Evolutionary conservation across 169 alveolate genomes (phyloP).

Genomic region (Plasmodium chabaudi): DNA sequence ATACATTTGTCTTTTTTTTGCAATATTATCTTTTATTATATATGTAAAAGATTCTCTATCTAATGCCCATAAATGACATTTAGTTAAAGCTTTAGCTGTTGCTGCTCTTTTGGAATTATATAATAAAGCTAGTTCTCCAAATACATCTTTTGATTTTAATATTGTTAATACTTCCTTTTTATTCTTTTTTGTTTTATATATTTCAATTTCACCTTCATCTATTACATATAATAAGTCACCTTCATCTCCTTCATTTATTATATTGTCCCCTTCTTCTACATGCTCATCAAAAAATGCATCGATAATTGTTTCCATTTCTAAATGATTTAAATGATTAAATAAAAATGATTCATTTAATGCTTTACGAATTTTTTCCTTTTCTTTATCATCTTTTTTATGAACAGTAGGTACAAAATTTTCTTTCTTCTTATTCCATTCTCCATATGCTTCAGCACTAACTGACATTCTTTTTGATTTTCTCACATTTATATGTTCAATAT

Average conservation of each 20-base stretch:
- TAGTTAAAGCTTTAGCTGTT: conserved; percentile 92
- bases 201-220: conserved; percentile 93
- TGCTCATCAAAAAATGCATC: conserved; percentile 93
- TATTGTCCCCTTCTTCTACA: conserved; percentile 82
- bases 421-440: conserved; percentile 92
- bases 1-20: conserved; percentile 93
- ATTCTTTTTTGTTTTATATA: conserved; percentile 88
- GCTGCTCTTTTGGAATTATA: conserved; percentile 98
- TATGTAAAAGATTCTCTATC: conserved; percentile 96
- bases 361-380: conserved; percentile 83
- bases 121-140: conserved; percentile 97
- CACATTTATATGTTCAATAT: conserved; percentile 3
- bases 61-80: conserved; percentile 92
- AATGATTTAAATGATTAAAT: conserved; percentile 87
- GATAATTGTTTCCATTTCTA: conserved; percentile 87
- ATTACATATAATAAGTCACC: conserved; percentile 94
- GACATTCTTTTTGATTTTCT: conserved; percentile 36
- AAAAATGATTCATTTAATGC: conserved; percentile 85
- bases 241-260: conserved; percentile 96
- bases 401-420: conserved; percentile 88
- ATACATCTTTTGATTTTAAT: conserved; percentile 93
- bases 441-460: conserved; percentile 94
- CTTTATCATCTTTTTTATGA: conserved; percentile 87
- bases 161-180: conserved; percentile 81
- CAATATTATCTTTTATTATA: conserved; percentile 95